Conservation (phyloP, 2,329 filamentous ascomycete genomes). For the Diaporthe nobilis region DNA sequence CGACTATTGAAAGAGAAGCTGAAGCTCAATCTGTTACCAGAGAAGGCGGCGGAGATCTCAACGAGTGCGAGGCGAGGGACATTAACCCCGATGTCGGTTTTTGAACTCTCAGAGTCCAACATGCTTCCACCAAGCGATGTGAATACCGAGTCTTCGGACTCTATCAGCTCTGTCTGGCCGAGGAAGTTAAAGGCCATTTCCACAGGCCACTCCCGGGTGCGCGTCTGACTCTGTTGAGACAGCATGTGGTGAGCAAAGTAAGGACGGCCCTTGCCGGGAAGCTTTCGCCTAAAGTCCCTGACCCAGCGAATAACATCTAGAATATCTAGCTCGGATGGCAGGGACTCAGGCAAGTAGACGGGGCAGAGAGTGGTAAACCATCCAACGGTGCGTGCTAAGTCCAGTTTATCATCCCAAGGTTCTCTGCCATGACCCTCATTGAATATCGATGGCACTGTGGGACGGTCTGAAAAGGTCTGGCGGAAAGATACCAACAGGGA, state of each 20-base stretch:
- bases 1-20: conserved; percentile 12
- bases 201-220: background rate
- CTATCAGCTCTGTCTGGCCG: background rate
- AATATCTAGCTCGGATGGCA: background rate
- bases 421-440: conserved; percentile 19
- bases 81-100: background rate
- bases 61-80: conserved; percentile 11
- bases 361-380: conserved; percentile 13
- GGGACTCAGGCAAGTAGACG: background rate
- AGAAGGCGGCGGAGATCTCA: conserved; percentile 12
- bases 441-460: background rate
- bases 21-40: background rate
- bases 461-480: conserved; percentile 1
- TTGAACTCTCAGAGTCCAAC: background rate
- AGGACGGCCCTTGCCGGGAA: conserved; percentile 14
- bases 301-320: conserved; percentile 1
- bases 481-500: conserved; percentile 7
- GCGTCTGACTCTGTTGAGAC: no score
- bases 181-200: conserved; percentile 6
- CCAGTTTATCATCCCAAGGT: background rate
- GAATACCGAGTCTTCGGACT: background rate
- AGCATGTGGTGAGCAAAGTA: conserved; percentile 13
- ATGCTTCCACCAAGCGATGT: background rate
- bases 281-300: conserved; percentile 4
- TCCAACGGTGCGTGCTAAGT: conserved; percentile 2